Base-by-base conservation (phyloP, 2,329 filamentous ascomycete genomes). In the Lachnellula subtilissima region DNA sequence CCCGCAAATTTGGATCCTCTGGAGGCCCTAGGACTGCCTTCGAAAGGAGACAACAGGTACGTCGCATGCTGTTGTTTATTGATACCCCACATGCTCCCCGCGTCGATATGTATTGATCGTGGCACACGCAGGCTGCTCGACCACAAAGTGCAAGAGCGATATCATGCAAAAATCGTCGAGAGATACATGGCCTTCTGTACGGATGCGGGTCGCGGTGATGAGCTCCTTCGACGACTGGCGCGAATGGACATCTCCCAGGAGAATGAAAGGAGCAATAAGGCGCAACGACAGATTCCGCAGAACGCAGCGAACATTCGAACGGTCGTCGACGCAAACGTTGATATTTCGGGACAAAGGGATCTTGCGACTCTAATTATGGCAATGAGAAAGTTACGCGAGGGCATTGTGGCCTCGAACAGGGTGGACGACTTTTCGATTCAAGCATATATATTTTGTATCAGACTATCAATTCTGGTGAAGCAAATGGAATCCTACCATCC, bases 111-210 rank as follows among this genome's bases (percentile, higher is more conserved):
- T 48, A 63, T 58, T 58, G 36, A 59, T 36, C 23, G 22, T 52
- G 40, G 49, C 25, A 19, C 8, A 12, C 17, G n/a, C 25, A 90
- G 88, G 66, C 75, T 92, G 37, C 80, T 89, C 56, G 85, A 93
- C 65, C 76, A 81, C 72, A 90, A 89, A 73, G 82, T 82, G 7
- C 93, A 97, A 73, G 88, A 96, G 71, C 78, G 78, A 53, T 97
- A 93, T 76, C 96, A 93, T 73, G 85, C 86, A 69, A 89, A 86
- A 69, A 95, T 97, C 65, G 85, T 92, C 56, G 87, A 93, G 69
- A 85, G 91, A 49, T 97, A 96, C 74, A 87, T 96, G 82, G 84
- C 84, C 61, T 95, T 96, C 71, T 96, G 91, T 76, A 88, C 89
- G 50, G 80, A 86, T 37, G 84, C 85, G 15, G 82, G 85, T 54